Evolutionary conservation across 371 early-diverging fungal species (phyloP).

Genomic region (Apophysomyces variabilis): DNA sequence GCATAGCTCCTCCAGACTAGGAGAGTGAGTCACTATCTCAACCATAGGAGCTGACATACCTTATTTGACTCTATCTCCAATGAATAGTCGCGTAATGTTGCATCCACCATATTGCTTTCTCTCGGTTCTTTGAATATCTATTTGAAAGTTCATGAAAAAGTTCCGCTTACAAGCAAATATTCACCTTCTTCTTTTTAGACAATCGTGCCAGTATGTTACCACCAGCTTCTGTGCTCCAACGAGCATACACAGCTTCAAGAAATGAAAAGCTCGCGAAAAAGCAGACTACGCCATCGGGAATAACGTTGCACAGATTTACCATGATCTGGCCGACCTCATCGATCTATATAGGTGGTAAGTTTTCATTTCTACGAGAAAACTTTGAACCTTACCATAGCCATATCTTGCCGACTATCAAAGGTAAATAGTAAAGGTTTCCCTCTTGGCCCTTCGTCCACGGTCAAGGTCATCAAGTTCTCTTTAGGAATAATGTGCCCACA

Average conservation of each 20-base stretch:
- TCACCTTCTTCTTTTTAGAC: slow-evolving; percentile 62
- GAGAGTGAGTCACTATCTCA: neutral
- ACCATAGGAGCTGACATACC: slow-evolving; percentile 13
- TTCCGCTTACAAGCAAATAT: neutral
- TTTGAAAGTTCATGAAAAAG: neutral
- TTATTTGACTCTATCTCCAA: slow-evolving; percentile 43
- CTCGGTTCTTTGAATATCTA: slow-evolving; percentile 74
- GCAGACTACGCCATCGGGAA: slow-evolving; percentile 94
- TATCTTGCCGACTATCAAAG: slow-evolving; percentile 66
- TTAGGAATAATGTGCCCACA: slow-evolving; percentile 84
- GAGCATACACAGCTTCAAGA: slow-evolving; percentile 67
- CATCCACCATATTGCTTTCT: slow-evolving; percentile 62
- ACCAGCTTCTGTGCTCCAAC: slow-evolving; percentile 55
- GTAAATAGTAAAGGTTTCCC: slow-evolving; percentile 71
- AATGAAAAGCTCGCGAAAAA: slow-evolving; percentile 94
- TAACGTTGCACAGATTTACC: slow-evolving; percentile 74
- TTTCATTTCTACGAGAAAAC: neutral
- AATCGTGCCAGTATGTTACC: slow-evolving; percentile 53
- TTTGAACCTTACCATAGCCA: slow-evolving; percentile 45
- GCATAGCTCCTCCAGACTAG: slow-evolving; percentile 69
- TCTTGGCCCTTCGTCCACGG: slow-evolving; percentile 69
- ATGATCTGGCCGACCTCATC: slow-evolving; percentile 76
- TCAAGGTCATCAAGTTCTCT: slow-evolving; percentile 65
- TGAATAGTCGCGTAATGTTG: slow-evolving; percentile 63
- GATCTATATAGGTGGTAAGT: slow-evolving; percentile 51